These are phyloP conservation scores for Paxillus rubicundulus DNA, from an alignment of 768 basidiomycete species.

Conservation along the genomic window DNA sequence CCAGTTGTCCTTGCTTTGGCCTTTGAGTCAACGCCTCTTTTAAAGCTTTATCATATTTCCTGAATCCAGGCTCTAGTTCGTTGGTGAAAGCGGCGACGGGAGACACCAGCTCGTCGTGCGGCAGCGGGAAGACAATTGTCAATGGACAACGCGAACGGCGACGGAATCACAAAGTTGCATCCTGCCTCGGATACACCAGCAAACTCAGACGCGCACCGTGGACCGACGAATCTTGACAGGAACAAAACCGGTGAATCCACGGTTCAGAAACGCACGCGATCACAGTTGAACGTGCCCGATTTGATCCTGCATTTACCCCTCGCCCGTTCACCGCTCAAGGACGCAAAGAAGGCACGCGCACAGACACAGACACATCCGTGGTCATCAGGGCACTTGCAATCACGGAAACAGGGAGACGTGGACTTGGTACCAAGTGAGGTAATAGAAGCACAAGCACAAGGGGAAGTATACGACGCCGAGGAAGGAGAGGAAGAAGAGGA, in stretches of 20 bases:
- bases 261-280: slow-evolving; percentile 41
- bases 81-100: background rate
- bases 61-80: background rate
- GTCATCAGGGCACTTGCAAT: background rate
- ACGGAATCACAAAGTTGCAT: slow-evolving; percentile 6
- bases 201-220: slow-evolving; percentile 3
- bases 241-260: background rate
- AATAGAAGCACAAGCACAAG: background rate
- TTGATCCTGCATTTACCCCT: slow-evolving; percentile 43
- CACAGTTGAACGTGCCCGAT: slow-evolving; percentile 49
- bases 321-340: slow-evolving; percentile 51
- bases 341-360: slow-evolving; percentile 38
- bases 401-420: background rate
- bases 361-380: background rate
- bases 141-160: slow-evolving; percentile 18
- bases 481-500: background rate
- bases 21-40: background rate
- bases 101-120: background rate
- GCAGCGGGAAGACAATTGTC: background rate
- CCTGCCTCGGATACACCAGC: background rate
- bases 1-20: background rate
- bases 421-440: background rate
- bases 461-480: background rate
- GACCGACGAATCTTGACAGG: background rate
- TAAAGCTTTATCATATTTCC: background rate